A percentile compares a stretch with the other conserved stretches of the same genome.
Evolutionary conservation across 1,284 basidiomycete species (phyloP).

Genomic region (Naganishia sp.): DNA sequence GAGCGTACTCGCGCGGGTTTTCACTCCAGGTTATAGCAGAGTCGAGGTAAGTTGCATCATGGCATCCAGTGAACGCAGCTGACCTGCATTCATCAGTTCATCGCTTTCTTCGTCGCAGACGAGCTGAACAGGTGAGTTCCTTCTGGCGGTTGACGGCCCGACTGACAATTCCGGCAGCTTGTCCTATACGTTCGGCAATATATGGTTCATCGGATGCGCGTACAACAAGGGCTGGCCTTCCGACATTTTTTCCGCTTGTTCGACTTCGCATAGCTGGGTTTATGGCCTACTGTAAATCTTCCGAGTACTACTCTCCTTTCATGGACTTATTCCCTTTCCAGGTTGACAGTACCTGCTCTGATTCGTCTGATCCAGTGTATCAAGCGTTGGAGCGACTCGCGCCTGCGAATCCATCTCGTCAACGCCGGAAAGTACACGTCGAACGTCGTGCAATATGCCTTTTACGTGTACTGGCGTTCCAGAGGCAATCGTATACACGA

Average conservation of each 20-base stretch:
- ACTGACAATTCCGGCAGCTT: constrained; percentile 60
- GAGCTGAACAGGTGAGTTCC: constrained; percentile 60
- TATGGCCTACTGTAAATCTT: constrained; percentile 31
- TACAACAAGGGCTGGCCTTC: constrained; percentile 58
- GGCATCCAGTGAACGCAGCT: constrained; percentile 55
- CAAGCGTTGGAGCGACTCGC: constrained; percentile 79
- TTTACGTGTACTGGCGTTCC: constrained; percentile 72
- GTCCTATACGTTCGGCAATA: constrained; percentile 68
- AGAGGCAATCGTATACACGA: constrained; percentile 25
- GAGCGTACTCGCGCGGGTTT: constrained; percentile 63
- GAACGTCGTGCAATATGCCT: constrained; percentile 65
- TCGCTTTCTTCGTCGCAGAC: constrained; percentile 61
- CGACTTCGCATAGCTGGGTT: constrained; percentile 59
- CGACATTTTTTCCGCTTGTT: constrained; percentile 57
- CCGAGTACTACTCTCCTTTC: neutral
- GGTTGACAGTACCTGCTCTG: constrained; percentile 53
- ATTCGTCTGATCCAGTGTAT: constrained; percentile 81
- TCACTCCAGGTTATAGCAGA: constrained; percentile 68
- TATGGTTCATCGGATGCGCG: constrained; percentile 58
- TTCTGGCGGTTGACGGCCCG: neutral
- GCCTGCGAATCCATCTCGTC: constrained; percentile 73
- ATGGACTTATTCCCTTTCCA: neutral
- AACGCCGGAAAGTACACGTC: constrained; percentile 80
- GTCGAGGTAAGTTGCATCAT: constrained; percentile 65
- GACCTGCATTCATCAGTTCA: constrained; percentile 62